Base-by-base conservation (phyloP, 805 yeast species). In the Pachysolen tannophilus region DNA sequence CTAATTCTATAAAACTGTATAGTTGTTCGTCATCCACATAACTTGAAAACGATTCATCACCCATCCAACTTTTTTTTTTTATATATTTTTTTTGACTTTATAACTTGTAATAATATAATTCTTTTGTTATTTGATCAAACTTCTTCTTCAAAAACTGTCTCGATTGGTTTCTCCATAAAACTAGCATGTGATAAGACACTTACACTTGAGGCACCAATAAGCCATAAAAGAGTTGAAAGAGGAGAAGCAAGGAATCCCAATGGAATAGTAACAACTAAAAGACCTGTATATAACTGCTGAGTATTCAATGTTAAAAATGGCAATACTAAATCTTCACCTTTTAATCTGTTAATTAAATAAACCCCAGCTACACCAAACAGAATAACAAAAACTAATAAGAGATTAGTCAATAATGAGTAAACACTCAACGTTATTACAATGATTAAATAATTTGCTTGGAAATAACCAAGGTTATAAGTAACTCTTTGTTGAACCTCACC, bases 401-500 rank as follows among this genome's bases (percentile, higher is more conserved):
- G 65, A 62, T 92, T 92, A 36, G 97, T 87, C 49, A 92, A 63
- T 46, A 92, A 69, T 2, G 96, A 87, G 60, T 92, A 92, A 27
- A 88, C 63, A 38, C 84, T 77, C 44, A 92, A 72, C 38, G 79
- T 56, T 9, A 76, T 72, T 35, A 88, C 75, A 34, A 92, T 72
- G 30, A 82, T 61, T 37, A 78, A 70, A 61, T 92, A 92, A 63
- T 92, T 92, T 35, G 94, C 79, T 39, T 85, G 78, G 62, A 78
- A 92, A 63, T 90, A 82, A 30, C 84, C 77, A 57, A 92, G 63
- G 61, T 92, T 92, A 69, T 75, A 92, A 30, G 81, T 63, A 28
- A 90, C 85, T 58, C 99, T 77, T 47, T 83, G 75, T 63, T 92
- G 98, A 33, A 83, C 66, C 46, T 92, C 98, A 32, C 82, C 78